These are phyloP conservation scores for Cyclocybe aegerita DNA, from an alignment of 768 basidiomycete genomes.

Conservation along the genomic window DNA sequence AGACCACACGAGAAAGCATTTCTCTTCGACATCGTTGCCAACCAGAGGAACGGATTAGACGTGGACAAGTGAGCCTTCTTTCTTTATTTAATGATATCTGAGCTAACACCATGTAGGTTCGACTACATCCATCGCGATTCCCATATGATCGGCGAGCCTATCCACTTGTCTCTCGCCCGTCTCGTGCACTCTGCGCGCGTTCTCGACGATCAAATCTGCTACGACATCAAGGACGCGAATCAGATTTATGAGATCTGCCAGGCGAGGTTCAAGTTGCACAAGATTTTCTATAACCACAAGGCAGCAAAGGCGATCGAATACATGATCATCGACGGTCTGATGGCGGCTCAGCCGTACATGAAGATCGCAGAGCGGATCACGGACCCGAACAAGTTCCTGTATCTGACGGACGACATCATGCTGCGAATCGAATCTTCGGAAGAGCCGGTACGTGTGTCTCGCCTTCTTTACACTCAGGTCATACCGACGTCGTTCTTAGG, in stretches of 20 bases:
- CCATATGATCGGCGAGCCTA: constrained; percentile 66
- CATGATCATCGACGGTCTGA: constrained; percentile 80
- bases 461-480: neutral
- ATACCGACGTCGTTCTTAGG: constrained; percentile 35
- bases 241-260: constrained; percentile 73
- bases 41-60: constrained; percentile 78
- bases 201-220: constrained; percentile 73
- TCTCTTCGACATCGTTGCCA: constrained; percentile 84
- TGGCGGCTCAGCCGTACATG: constrained; percentile 63
- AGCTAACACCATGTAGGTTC: constrained; percentile 43
- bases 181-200: constrained; percentile 76
- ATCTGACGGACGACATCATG: constrained; percentile 71
- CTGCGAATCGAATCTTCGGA: constrained; percentile 54
- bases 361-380: constrained; percentile 56
- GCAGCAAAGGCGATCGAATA: constrained; percentile 77
- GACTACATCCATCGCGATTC: constrained; percentile 82
- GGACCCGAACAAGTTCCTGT: constrained; percentile 58
- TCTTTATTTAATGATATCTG: neutral
- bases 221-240: constrained; percentile 79
- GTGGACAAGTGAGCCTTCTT: constrained; percentile 67
- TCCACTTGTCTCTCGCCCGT: constrained; percentile 45
- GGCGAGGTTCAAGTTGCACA: constrained; percentile 78
- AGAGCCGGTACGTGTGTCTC: constrained; percentile 40
- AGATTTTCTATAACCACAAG: constrained; percentile 81
- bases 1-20: constrained; percentile 61